Evolutionary conservation across 805 yeast genomes (phyloP).

Genomic region (Millerago galiae): DNA sequence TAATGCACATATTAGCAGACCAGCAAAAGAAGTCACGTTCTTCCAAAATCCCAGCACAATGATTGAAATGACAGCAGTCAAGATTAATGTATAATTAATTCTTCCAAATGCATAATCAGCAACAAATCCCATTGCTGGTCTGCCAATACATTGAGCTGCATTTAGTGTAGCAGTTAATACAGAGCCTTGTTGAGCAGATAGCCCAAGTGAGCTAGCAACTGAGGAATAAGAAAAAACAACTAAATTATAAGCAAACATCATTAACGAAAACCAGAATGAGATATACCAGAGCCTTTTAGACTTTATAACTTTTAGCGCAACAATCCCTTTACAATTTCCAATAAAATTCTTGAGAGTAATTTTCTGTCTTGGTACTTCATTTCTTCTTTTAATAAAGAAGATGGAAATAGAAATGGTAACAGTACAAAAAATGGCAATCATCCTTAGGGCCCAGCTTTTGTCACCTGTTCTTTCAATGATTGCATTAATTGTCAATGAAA

Average conservation of each 20-base stretch:
- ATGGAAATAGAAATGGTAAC: constrained; percentile 34
- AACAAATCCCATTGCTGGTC: constrained; percentile 40
- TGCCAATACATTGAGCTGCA: constrained; percentile 41
- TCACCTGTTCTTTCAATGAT: constrained; percentile 36
- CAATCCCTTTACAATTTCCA: constrained; percentile 27
- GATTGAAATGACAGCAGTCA: constrained; percentile 30
- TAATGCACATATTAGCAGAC: constrained; percentile 35
- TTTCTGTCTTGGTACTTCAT: constrained; percentile 17
- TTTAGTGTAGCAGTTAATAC: constrained; percentile 39
- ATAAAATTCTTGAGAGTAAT: constrained; percentile 6
- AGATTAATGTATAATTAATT: constrained; percentile 34
- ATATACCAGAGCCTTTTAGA: constrained; percentile 27
- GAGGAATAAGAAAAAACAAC: constrained; percentile 40
- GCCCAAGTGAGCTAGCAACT: constrained; percentile 43
- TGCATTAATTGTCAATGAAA: constrained; percentile 36
- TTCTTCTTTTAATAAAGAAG: constrained; percentile 28
- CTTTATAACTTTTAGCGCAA: constrained; percentile 26
- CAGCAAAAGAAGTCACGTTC: constrained; percentile 31
- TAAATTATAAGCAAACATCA: constrained; percentile 35
- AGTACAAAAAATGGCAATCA: constrained; percentile 36
- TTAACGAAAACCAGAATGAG: constrained; percentile 32
- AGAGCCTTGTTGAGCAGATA: constrained; percentile 37
- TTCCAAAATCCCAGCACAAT: constrained; percentile 44
- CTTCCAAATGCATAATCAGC: constrained; percentile 41
- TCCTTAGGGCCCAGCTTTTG: constrained; percentile 43